Conservation (phyloP, 2,329 filamentous ascomycete genomes). For the Sphaerulina populicola region DNA sequence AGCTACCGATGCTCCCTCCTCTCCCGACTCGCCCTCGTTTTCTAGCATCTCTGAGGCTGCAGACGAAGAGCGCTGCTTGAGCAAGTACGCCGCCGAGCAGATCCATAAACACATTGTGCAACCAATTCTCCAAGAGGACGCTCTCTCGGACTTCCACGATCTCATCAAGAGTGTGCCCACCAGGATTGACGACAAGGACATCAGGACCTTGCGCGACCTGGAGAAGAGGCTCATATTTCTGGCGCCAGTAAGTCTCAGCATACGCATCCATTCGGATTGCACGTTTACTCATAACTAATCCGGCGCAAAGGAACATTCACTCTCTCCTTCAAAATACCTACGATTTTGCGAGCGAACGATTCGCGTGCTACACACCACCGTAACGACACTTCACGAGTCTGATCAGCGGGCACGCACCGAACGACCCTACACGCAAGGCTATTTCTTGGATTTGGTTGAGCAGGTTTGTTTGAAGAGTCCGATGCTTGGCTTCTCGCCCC, state of each 20-base stretch:
- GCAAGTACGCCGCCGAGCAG: constrained; percentile 61
- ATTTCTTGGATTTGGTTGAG: constrained; percentile 92
- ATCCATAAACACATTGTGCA: constrained; percentile 72
- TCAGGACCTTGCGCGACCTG: constrained; percentile 83
- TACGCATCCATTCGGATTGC: constrained; percentile 46
- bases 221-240: constrained; percentile 89
- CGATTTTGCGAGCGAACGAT: constrained; percentile 87
- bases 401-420: constrained; percentile 80
- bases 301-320: constrained; percentile 62
- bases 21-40: constrained; percentile 37
- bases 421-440: constrained; percentile 87
- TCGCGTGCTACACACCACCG: constrained; percentile 79
- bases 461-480: constrained; percentile 45
- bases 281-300: constrained; percentile 58
- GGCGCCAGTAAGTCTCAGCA: constrained; percentile 71
- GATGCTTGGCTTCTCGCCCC: constrained; percentile 8
- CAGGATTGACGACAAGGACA: constrained; percentile 74
- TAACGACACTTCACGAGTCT: constrained; percentile 74
- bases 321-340: constrained; percentile 66
- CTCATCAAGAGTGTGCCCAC: constrained; percentile 70
- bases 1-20: constrained; percentile 5
- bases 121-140: constrained; percentile 65
- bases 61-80: constrained; percentile 48
- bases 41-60: constrained; percentile 33
- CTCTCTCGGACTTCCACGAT: constrained; percentile 70